Evolutionary conservation across 352 stramenopile genomes (phyloP).

Genomic region (Pythium sukuiense): DNA sequence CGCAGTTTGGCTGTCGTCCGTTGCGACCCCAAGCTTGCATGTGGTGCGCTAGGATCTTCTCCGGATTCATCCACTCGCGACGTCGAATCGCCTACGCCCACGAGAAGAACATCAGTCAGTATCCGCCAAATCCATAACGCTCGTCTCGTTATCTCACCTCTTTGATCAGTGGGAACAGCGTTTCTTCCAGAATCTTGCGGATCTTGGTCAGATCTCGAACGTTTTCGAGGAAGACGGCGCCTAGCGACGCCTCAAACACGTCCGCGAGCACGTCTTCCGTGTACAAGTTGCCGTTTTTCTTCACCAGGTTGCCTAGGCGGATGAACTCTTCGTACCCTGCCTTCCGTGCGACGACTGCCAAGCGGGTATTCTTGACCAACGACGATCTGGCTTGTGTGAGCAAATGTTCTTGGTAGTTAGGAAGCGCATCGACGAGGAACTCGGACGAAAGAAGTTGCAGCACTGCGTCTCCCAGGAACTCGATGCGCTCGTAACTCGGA

Average conservation of each 20-base stretch:
- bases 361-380: slow-evolving; percentile 82
- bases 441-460: slow-evolving; percentile 77
- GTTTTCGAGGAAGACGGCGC: slow-evolving; percentile 79
- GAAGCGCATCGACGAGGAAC: slow-evolving; percentile 79
- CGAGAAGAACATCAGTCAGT: background rate
- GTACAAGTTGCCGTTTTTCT: slow-evolving; percentile 63
- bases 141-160: slow-evolving; percentile 33
- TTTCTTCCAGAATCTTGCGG: slow-evolving; percentile 56
- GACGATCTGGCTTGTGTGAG: slow-evolving; percentile 78
- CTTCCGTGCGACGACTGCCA: slow-evolving; percentile 57
- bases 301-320: slow-evolving; percentile 61
- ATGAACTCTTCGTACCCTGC: slow-evolving; percentile 74
- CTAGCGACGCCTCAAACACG: slow-evolving; percentile 77
- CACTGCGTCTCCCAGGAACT: slow-evolving; percentile 85
- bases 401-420: slow-evolving; percentile 80
- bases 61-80: slow-evolving; percentile 83
- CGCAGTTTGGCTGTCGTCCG: slow-evolving; percentile 36
- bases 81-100: slow-evolving; percentile 49
- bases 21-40: slow-evolving; percentile 51
- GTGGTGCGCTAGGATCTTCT: slow-evolving; percentile 69
- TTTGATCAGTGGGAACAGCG: slow-evolving; percentile 67
- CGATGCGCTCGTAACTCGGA: slow-evolving; percentile 79
- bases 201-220: slow-evolving; percentile 50
- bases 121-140: background rate
- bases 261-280: slow-evolving; percentile 78